Base-by-base conservation (phyloP, 805 yeast species). In the Kuraishia cidri region DNA sequence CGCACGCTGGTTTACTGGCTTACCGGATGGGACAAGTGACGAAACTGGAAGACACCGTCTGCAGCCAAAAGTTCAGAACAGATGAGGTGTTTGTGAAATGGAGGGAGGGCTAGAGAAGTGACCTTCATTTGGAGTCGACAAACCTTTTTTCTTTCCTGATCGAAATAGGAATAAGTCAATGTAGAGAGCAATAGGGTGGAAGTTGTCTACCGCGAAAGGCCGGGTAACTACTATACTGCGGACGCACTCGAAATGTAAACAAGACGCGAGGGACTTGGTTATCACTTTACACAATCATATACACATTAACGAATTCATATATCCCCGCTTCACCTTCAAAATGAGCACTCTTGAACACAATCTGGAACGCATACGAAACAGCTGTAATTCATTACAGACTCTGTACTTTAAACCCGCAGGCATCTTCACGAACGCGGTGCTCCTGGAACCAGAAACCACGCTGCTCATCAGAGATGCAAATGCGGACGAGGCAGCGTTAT, bases 1-100 rank as follows among this genome's bases (percentile, higher is more conserved):
- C 98, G 1, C 98, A 92, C 48, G 97, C 98, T 0, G 98, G 98
- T 0, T 60, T 92, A 30, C 54, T 92, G 37, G 84, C 82, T 33
- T 87, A 75, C 49, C 66, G 97, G 44, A 81, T 79, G 68, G 96
- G 97, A 1, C 75, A 73, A 35, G 72, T 73, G 3, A 68, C 60
- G 17, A 66, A 63, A 5, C 45, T 90, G 31, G 52, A 61, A 18
- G 74, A 83, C 36, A 81, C 95, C 1, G 88, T 84, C 2, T 92
- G 96, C 44, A 82, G 95, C 0, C 98, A 92, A 55, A 69, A 92
- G 50, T 92, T 86, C 57, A 66, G 98, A 50, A 90, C 98, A 0
- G 97, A 90, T 47, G 96, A 88, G 50, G 98, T 90, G 3, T 72
- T 69, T 45, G 87, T 88, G 8, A 72, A 73, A 39, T 90, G 97